Base-by-base conservation (phyloP, 2,329 filamentous ascomycete species). In the Penicillium sp. region DNA sequence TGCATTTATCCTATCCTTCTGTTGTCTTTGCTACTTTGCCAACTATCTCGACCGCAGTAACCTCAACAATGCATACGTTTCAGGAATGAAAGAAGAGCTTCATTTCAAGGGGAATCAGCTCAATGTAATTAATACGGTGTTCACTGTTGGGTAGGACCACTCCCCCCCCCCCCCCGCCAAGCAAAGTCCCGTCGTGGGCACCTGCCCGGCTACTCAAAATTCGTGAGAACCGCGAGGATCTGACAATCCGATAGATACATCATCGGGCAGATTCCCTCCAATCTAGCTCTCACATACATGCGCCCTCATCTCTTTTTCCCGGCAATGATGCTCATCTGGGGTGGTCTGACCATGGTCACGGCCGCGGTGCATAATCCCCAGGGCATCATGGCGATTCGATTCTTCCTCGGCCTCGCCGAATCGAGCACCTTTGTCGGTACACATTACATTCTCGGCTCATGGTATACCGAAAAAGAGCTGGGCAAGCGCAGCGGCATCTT, bases 41-140 rank as follows among this genome's bases (percentile, higher is more conserved):
- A 77, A 77, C 50, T 64, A 67, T 58, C 67, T 77, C 8, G 75
- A 77, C 52, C 65, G 68, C 36, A 70, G 68, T 49, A 74, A 76
- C 48, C 61, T 77, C 38, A 70, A 70, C 49, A 77, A 77, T 55
- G 76, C 76, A 3, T 78, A 66, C 48, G 64, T 67, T n/a, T 65
- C 62, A 1, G 65, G 65, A 13, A 67, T 67, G 47, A 49, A 62
- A 46, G 61, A 67, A 48, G 65, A 66, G 38, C 56, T 67, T 8
- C 39, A 50, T 37, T 64, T 67, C 36, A 47, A 60, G 4, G 65
- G 65, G 8, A 66, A 63, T 38, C 55, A 67, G 45, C 50, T 60
- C 34, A 62, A 60, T 46, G 37, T 55, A 2, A 58, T 64, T 45
- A 59, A 55, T 8, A 62, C 60, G 1, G 42, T 61, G 11, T 62